A percentile compares a stretch with the other conserved stretches of the same genome.
These are phyloP conservation scores for Fonsecaea nubica DNA, from an alignment of 2,329 filamentous ascomycete genomes.

Conservation along the genomic window DNA sequence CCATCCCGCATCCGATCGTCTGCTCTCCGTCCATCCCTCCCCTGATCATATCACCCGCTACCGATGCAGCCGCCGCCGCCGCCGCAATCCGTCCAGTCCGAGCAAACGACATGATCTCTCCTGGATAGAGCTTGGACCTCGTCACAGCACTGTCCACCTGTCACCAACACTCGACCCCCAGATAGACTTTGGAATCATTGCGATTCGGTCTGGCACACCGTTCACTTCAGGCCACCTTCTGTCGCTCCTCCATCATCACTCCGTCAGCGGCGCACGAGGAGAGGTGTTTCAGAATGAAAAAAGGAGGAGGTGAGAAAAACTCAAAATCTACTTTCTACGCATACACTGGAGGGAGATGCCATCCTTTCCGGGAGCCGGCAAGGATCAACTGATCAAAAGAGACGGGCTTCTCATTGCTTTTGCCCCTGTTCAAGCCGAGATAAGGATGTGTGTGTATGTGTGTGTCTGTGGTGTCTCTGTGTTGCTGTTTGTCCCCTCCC, in stretches of 20 bases:
- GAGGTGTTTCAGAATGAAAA: neutral
- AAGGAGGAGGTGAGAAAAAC: neutral
- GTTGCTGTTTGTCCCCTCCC: neutral
- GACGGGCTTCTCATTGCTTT: neutral
- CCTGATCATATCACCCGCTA: neutral
- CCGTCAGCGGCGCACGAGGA: neutral
- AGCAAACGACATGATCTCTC: conserved; percentile 2
- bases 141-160: neutral
- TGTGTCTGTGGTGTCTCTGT: neutral
- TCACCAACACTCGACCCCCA: neutral
- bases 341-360: neutral
- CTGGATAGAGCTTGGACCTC: neutral
- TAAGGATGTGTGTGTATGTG: neutral
- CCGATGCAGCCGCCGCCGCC: neutral
- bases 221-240: neutral
- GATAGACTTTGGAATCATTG: neutral
- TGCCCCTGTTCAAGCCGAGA: conserved; percentile 14
- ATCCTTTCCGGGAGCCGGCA: neutral
- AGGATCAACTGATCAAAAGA: neutral
- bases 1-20: neutral
- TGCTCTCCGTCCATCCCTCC: neutral
- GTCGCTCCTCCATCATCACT: neutral
- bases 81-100: neutral
- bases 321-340: neutral
- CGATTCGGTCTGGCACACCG: neutral